Percentiles rank a stretch among this genome's conserved stretches.
Conservation (phyloP, 139 green algal species). For the Asterochloris sp. region DNA sequence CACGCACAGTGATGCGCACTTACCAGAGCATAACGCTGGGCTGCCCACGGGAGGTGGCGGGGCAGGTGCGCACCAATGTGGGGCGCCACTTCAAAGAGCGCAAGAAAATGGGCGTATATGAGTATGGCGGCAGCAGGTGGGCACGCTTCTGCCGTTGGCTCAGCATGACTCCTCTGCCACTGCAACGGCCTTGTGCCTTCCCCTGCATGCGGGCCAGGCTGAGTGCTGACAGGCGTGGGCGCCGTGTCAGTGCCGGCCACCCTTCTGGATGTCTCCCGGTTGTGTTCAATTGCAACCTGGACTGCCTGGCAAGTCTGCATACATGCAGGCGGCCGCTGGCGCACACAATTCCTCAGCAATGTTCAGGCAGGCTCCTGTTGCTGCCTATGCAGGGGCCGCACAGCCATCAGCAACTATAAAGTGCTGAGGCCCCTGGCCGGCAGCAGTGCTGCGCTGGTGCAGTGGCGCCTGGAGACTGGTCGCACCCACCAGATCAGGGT, state of each 20-base stretch:
- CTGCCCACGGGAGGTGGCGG: slow-evolving; percentile 27
- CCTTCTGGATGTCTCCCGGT: too few species aligned
- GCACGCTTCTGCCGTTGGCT: too few species aligned
- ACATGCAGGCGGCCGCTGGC: too few species aligned
- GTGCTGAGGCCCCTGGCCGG: slow-evolving; percentile 64
- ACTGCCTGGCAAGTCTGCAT: too few species aligned
- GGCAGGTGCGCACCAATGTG: slow-evolving; percentile 71
- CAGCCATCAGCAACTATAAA: slow-evolving; percentile 72
- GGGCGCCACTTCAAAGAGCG: slow-evolving; percentile 61
- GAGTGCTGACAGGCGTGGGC: too few species aligned
- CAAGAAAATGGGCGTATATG: slow-evolving; percentile 71
- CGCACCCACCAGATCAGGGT: slow-evolving; percentile 96
- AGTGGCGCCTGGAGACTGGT: slow-evolving; percentile 92
- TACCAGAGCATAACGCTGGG: slow-evolving; percentile 70
- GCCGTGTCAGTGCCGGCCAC: too few species aligned
- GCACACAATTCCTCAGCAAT: too few species aligned
- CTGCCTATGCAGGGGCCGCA: slow-evolving; percentile 40
- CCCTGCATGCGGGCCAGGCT: too few species aligned
- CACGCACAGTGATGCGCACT: slow-evolving; percentile 57
- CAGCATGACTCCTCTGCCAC: too few species aligned
- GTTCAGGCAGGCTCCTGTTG: too few species aligned
- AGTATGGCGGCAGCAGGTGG: slow-evolving; percentile 35
- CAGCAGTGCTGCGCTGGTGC: slow-evolving; percentile 72
- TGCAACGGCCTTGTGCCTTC: too few species aligned
- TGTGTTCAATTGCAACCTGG: too few species aligned